These are phyloP conservation scores for Irpex sp. DNA, from an alignment of 1,284 basidiomycete genomes.

Conservation along the genomic window DNA sequence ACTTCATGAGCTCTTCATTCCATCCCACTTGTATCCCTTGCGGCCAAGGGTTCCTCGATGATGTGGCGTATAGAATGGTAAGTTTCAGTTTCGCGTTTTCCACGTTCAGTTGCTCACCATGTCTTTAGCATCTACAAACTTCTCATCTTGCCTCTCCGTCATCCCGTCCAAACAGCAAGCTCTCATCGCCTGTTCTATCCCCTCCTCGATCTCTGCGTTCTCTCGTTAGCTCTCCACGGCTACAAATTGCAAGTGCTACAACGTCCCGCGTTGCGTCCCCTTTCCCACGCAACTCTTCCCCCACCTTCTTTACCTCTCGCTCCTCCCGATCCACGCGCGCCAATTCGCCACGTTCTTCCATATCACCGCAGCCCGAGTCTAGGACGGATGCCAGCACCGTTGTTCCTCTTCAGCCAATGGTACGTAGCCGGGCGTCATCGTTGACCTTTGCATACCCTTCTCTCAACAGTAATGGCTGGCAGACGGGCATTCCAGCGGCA, in stretches of 20 bases:
- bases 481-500: not conserved
- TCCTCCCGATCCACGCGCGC: not conserved
- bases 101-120: not conserved
- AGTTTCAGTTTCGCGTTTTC: not conserved
- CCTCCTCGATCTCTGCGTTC: not conserved
- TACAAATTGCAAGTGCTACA: not conserved
- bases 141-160: not conserved
- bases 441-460: not conserved
- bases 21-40: constrained; percentile 14
- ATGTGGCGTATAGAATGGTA: constrained; percentile 10
- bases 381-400: not conserved
- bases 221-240: not conserved
- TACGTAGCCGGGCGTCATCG: not conserved
- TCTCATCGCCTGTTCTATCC: not conserved
- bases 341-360: not conserved
- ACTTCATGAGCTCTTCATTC: constrained; percentile 11
- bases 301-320: not conserved
- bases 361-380: not conserved
- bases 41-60: constrained; percentile 9
- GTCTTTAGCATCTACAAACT: not conserved
- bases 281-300: not conserved
- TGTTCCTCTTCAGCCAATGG: not conserved
- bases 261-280: not conserved
- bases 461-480: not conserved
- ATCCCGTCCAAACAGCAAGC: not conserved